A percentile compares a stretch with the other conserved stretches of the same genome.
Conservation (phyloP, 129 eudicot genomes). For the Rutidosis leptorrhynchoides region DNA sequence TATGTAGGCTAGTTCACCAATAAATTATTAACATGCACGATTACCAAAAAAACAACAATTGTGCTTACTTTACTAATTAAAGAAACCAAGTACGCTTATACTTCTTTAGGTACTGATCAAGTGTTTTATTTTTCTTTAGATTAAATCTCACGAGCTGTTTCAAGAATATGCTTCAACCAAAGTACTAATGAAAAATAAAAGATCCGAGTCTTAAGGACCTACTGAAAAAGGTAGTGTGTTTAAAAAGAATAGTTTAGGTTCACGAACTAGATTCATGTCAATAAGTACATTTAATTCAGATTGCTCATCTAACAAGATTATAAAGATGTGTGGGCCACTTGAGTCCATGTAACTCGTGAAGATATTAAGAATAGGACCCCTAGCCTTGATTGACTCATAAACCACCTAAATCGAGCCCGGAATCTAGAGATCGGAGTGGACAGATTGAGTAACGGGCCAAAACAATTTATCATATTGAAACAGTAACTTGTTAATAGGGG, state of each 20-base stretch:
- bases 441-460: not conserved
- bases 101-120: not conserved
- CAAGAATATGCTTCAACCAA: constrained; percentile 7
- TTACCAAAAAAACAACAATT: constrained; percentile 1
- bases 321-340: constrained; percentile 7
- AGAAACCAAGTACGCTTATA: constrained; percentile 14
- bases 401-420: not conserved
- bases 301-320: constrained; percentile 10
- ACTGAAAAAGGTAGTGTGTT: not conserved
- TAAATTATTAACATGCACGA: constrained; percentile 15
- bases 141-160: not conserved
- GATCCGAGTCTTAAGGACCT: not conserved
- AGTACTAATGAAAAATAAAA: constrained; percentile 1
- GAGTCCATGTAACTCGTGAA: not conserved
- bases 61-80: not conserved
- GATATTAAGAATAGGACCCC: not conserved
- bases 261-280: constrained; percentile 6
- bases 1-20: not conserved
- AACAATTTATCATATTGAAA: not conserved
- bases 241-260: not conserved
- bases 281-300: not conserved
- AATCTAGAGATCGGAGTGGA: not conserved
- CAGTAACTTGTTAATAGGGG: not conserved
- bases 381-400: not conserved
- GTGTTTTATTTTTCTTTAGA: not conserved